Conservation (phyloP, 1,284 basidiomycete species). For the Rhodotorula sp. region DNA sequence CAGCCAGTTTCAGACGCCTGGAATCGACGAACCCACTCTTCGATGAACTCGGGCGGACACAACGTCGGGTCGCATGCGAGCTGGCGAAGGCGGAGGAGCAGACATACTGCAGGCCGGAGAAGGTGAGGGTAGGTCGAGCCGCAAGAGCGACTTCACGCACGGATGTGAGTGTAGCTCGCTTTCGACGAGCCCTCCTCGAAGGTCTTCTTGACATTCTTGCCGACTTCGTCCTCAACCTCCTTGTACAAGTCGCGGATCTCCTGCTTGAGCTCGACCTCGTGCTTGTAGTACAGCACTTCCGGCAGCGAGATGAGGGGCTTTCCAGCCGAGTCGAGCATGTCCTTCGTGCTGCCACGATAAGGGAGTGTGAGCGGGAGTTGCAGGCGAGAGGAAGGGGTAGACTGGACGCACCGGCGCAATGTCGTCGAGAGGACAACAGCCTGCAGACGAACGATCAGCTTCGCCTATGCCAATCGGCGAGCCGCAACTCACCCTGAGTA, state of each 20-base stretch:
- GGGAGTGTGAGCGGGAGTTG: slow-evolving; percentile 13
- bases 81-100: slow-evolving; percentile 78
- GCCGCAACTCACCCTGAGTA: slow-evolving; percentile 51
- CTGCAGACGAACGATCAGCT: slow-evolving; percentile 50
- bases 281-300: slow-evolving; percentile 61
- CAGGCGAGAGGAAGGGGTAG: not conserved
- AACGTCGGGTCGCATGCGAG: slow-evolving; percentile 76
- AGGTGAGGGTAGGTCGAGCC: too few relatives aligned
- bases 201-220: slow-evolving; percentile 62
- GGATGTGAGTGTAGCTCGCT: slow-evolving; percentile 42
- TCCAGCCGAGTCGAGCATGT: slow-evolving; percentile 79
- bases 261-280: slow-evolving; percentile 61
- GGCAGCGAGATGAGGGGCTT: slow-evolving; percentile 71
- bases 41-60: slow-evolving; percentile 70
- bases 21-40: slow-evolving; percentile 48
- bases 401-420: slow-evolving; percentile 63
- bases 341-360: slow-evolving; percentile 39
- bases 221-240: slow-evolving; percentile 64
- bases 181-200: slow-evolving; percentile 51
- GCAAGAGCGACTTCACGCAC: slow-evolving; percentile 41
- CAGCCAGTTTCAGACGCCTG: not conserved
- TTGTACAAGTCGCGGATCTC: slow-evolving; percentile 73
- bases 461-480: slow-evolving; percentile 58
- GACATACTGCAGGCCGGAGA: slow-evolving; percentile 58
- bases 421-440: slow-evolving; percentile 80